Conservation (phyloP, 83 land plant genomes). For the Picea abies region DNA sequence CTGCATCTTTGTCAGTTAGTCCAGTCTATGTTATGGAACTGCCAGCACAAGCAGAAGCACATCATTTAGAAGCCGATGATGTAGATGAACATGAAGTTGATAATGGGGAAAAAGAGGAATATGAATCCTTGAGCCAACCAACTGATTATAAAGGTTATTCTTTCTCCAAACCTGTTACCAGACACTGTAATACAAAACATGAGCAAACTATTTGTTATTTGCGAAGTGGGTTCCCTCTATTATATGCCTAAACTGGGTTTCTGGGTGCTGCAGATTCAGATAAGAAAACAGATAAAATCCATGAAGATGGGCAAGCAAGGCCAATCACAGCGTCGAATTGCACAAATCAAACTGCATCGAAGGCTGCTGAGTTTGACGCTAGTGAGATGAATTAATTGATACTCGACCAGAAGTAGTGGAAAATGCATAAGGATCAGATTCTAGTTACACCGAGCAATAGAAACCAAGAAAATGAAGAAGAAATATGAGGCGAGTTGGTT, state of each 20-base stretch:
- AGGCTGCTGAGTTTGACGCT: background rate
- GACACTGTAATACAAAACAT: background rate
- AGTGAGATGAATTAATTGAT: background rate
- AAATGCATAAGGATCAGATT: too few species aligned
- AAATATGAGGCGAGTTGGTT: too few species aligned
- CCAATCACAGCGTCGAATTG: background rate
- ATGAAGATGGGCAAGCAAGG: background rate
- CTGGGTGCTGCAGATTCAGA: background rate
- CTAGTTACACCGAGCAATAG: too few species aligned
- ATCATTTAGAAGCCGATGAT: background rate
- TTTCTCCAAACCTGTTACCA: background rate
- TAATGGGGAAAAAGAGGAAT: background rate
- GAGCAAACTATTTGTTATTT: background rate
- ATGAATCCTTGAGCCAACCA: background rate
- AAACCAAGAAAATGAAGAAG: too few species aligned
- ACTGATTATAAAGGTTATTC: background rate
- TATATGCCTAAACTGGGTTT: background rate
- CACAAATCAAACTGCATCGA: background rate
- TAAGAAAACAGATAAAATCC: background rate
- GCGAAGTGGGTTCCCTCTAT: too few species aligned
- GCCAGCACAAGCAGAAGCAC: conserved; percentile 1
- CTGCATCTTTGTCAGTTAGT: background rate
- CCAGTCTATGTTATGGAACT: background rate
- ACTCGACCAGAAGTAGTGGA: too few species aligned
- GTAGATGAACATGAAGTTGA: background rate